Evolutionary conservation across 2,329 filamentous ascomycete genomes (phyloP).

Genomic region (Fusarium nodosum): DNA sequence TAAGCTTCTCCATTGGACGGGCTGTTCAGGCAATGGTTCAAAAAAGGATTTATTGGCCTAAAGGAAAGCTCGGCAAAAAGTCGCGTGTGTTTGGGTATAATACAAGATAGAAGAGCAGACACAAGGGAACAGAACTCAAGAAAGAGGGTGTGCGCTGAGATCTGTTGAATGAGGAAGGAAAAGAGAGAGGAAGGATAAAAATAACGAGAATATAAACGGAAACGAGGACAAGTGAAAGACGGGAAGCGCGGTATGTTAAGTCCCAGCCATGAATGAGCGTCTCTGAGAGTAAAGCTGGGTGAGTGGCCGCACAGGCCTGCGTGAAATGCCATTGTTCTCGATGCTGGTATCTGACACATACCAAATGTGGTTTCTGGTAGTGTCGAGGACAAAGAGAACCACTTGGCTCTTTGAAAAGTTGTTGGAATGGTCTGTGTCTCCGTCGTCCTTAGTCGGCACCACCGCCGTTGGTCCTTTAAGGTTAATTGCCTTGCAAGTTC

Average conservation of each 20-base stretch:
- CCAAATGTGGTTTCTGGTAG: conserved; percentile 10
- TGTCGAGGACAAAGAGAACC: conserved; percentile 33
- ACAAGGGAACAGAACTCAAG: not conserved
- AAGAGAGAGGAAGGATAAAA: conserved; percentile 19
- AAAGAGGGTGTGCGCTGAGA: not conserved
- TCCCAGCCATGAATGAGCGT: conserved; percentile 3
- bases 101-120: not conserved
- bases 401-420: conserved; percentile 16
- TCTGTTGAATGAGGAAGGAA: not conserved
- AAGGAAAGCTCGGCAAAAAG: not conserved
- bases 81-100: conserved; percentile 18
- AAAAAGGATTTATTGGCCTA: not conserved
- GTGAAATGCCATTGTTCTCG: conserved; percentile 36
- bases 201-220: conserved; percentile 7
- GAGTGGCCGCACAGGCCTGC: conserved; percentile 4
- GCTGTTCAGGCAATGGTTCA: not conserved
- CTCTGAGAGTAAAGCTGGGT: not conserved
- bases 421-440: conserved; percentile 30
- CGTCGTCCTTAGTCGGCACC: conserved; percentile 6
- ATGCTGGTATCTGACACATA: conserved; percentile 6
- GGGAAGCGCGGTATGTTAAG: conserved; percentile 27
- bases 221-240: conserved; percentile 1
- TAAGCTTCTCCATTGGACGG: not conserved
- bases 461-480: conserved; percentile 26
- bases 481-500: not conserved